phyloP scores from a whole-genome alignment of 805 yeast species.

The Starmerella lactis-condensi region DNA sequence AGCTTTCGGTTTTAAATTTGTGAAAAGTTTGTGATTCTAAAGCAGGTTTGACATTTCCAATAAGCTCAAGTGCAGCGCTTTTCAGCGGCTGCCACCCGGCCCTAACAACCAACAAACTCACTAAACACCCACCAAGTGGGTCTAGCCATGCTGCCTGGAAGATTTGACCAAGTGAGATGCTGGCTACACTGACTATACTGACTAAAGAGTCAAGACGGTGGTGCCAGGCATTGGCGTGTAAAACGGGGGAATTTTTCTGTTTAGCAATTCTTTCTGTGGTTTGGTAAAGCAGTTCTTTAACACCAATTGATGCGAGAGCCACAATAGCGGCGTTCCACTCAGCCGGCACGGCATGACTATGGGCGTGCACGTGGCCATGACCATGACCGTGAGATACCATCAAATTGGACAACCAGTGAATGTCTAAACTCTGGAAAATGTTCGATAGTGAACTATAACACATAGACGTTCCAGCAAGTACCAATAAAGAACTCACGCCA shows the following conservation, averaged over 20 bases:
- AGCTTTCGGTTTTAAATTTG: constrained; percentile 9
- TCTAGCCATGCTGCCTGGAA: constrained; percentile 70
- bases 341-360: constrained; percentile 28
- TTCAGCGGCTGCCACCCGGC: constrained; percentile 69
- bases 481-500: constrained; percentile 63
- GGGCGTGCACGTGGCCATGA: constrained; percentile 28
- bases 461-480: constrained; percentile 85
- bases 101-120: constrained; percentile 58
- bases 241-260: constrained; percentile 63
- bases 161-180: constrained; percentile 71
- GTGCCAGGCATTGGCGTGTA: constrained; percentile 97
- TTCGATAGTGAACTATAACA: constrained; percentile 56
- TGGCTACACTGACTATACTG: constrained; percentile 70
- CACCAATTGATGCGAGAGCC: constrained; percentile 69
- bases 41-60: constrained; percentile 33
- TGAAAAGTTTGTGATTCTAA: constrained; percentile 10
- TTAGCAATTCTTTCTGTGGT: constrained; percentile 69
- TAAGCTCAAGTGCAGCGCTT: constrained; percentile 52
- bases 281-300: constrained; percentile 75
- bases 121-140: constrained; percentile 78
- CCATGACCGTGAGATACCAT: constrained; percentile 23
- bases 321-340: constrained; percentile 91
- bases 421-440: constrained; percentile 13
- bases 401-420: constrained; percentile 5
- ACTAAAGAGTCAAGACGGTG: constrained; percentile 90